These are phyloP conservation scores for Cucurbita maxima DNA, from an alignment of 306 rosid species.

Conservation along the genomic window DNA sequence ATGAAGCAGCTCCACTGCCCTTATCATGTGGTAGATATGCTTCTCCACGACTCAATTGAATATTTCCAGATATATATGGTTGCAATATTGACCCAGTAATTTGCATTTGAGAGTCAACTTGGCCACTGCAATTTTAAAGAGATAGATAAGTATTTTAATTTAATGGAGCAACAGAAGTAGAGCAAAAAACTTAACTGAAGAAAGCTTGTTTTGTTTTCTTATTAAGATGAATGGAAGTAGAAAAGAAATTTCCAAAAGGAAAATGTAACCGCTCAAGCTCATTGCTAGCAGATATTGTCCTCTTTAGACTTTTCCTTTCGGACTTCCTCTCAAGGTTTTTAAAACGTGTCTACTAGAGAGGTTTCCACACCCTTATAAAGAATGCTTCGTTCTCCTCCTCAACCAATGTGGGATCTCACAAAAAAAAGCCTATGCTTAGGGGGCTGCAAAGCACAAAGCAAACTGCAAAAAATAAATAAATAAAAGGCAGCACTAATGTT, in stretches of 20 bases:
- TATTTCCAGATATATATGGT: slow-evolving; percentile 75
- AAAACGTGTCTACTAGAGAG: too few species aligned
- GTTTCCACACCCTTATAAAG: too few species aligned
- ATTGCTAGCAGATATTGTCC: too few species aligned
- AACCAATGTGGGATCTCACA: too few species aligned
- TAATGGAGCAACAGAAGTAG: not conserved
- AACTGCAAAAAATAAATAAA: not conserved
- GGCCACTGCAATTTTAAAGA: slow-evolving; percentile 42
- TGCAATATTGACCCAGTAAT: slow-evolving; percentile 85
- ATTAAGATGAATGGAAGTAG: not conserved
- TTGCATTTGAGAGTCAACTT: slow-evolving; percentile 91
- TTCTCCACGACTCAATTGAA: slow-evolving; percentile 87
- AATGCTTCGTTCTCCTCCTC: too few species aligned
- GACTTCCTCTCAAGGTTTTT: too few species aligned
- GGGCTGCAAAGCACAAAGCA: not conserved
- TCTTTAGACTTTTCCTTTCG: too few species aligned
- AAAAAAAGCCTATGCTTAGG: not conserved
- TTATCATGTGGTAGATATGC: slow-evolving; percentile 93
- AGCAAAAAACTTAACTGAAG: not conserved
- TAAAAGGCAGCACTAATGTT: not conserved
- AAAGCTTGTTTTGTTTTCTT: not conserved
- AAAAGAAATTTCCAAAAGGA: not conserved
- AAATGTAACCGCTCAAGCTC: not conserved
- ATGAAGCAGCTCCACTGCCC: slow-evolving; percentile 53
- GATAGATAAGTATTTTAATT: not conserved